These are phyloP conservation scores for Puccinia polysora DNA, from an alignment of 1,284 basidiomycete species.

Conservation along the genomic window DNA sequence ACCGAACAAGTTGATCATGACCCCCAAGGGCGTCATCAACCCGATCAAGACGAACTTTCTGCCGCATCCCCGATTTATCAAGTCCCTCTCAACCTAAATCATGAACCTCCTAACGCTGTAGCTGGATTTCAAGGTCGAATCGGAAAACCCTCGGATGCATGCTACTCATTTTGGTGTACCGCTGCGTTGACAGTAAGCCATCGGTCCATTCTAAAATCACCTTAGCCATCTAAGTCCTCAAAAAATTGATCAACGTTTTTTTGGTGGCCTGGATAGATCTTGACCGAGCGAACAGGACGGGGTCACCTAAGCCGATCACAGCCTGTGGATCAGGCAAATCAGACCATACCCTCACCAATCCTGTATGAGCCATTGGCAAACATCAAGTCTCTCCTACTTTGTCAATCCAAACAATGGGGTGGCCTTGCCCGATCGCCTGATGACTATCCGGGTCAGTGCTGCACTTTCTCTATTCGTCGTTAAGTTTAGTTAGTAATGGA, in stretches of 20 bases:
- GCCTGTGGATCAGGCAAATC: no score
- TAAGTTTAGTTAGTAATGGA: background rate
- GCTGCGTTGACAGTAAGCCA: conserved; percentile 67
- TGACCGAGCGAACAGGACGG: no score
- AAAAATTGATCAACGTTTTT: no score
- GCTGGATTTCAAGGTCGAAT: conserved; percentile 76
- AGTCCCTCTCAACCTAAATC: background rate
- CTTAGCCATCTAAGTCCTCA: no score
- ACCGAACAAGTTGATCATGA: no score
- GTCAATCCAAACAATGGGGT: conserved; percentile 42
- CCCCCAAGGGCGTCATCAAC: background rate
- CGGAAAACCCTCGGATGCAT: conserved; percentile 78
- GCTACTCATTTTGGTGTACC: conserved; percentile 91
- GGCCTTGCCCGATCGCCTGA: conserved; percentile 30
- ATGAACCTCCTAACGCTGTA: conserved; percentile 45
- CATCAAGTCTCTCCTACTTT: conserved; percentile 31
- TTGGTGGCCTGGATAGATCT: no score
- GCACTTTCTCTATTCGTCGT: no score
- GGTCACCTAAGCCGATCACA: no score
- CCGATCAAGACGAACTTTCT: background rate
- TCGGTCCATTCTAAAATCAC: no score
- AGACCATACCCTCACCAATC: background rate
- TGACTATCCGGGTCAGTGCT: conserved; percentile 33
- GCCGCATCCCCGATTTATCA: background rate
- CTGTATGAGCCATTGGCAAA: conserved; percentile 29